Evolutionary conservation across 163 green algal species (phyloP), one percentile per base, ranked within the genome.

Genomic region (Chlorella variabilis): DNA sequence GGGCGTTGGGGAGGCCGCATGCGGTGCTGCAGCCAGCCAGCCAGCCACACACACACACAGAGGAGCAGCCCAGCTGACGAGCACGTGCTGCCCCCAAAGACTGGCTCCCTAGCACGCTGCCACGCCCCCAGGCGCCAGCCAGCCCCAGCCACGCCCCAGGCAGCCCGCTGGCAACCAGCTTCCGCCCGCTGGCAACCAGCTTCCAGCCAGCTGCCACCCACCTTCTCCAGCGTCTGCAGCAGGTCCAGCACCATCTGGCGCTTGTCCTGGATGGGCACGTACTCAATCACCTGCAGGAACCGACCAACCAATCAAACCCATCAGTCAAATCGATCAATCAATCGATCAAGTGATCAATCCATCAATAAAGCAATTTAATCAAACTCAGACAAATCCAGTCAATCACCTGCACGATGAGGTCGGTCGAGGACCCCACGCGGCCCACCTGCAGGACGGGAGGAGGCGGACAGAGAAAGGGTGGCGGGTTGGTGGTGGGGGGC

Each of bases 401-500:
- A 27, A 99, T 88, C 85, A 97, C 92, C 75, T 89, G 89, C 78
- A 97, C 93, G 71, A 99, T 99, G 42, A 99, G 94, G 75, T 99
- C 95, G 48, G 97, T 98, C 71, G 91, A 97, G 56, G 94, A 98
- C 25, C 97, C 97, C 23, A 99, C 96, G 83, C 96, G 94, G 11
- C 96, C 96, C 4, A 98, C 73, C 73, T 80, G 73, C 73, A 25
- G 34, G 41, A 11, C 1, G 27, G 8, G 21, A 49, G 62, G 62
- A 29, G 34, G 33, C 2, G 5, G 34, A 34, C 2, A 27, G 15
- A 41, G 61, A 2, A 34, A 31, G 33, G 34, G 20, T 27, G 63
- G 15, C 4, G 63, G 9, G 11, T 27, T 33, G 6, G 34, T 38
- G 17, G 15, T 54, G 45, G n/a, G n/a, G n/a, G n/a, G n/a, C n/a